Conservation (phyloP, 2,329 filamentous ascomycete species). For the Zasmidium cellare region DNA sequence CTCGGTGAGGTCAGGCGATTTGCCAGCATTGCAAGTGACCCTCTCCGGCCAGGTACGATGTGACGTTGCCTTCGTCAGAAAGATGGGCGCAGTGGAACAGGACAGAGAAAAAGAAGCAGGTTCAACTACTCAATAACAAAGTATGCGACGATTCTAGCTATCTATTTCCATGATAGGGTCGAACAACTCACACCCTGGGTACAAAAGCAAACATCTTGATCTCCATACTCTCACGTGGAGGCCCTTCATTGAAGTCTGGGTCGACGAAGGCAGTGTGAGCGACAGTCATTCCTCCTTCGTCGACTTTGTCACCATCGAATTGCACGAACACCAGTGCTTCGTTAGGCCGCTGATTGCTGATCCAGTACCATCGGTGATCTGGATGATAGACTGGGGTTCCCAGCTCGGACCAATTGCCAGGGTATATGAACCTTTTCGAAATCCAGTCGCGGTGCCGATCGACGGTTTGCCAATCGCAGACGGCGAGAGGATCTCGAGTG, state of each 20-base stretch:
- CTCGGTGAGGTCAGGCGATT: no score
- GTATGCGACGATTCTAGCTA: no score
- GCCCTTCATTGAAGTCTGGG: not conserved
- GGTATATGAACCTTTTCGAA: not conserved
- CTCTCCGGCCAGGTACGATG: no score
- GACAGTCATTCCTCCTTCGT: not conserved
- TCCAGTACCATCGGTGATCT: slow-evolving; percentile 9
- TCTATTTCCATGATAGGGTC: no score
- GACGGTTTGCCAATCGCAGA: slow-evolving; percentile 3
- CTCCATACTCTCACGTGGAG: slow-evolving; percentile 10
- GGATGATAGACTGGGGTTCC: not conserved
- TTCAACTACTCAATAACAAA: no score
- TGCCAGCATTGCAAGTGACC: no score
- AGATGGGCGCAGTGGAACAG: no score
- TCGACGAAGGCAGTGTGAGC: slow-evolving; percentile 8
- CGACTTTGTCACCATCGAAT: slow-evolving; percentile 37
- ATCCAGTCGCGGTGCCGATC: not conserved
- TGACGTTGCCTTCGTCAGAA: no score
- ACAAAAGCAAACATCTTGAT: slow-evolving; percentile 14
- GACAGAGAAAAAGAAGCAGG: no score
- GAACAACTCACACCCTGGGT: slow-evolving; percentile 1
- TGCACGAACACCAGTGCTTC: slow-evolving; percentile 61
- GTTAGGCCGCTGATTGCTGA: not conserved
- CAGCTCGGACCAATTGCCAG: slow-evolving; percentile 2
- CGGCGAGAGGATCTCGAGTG: slow-evolving; percentile 12